Base-by-base conservation (phyloP, 2,329 filamentous ascomycete genomes). In the Rhytidhysteron rufulum region DNA sequence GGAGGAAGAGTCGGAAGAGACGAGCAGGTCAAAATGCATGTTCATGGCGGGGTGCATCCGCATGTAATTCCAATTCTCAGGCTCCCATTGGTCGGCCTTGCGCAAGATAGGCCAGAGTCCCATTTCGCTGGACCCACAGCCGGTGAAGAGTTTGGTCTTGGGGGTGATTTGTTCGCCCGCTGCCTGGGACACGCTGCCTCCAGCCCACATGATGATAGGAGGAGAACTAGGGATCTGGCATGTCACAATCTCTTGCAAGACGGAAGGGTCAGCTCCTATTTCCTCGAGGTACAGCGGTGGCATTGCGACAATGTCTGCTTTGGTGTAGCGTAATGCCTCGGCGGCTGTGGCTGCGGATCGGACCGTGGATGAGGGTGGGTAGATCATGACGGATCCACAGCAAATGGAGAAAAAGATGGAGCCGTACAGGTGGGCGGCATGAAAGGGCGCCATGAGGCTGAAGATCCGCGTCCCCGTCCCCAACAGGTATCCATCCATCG, bases 21-120 rank as follows among this genome's bases (percentile, higher is more conserved):
- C n/a, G n/a, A n/a, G n/a, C 13, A 37, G 41, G 6, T 45, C 36
- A 11, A 50, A 40, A 3, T 9, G 25, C 9, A 53, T 25, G n/a
- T 48, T 48, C 31, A 46, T n/a, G 7, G 42, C 43, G 1, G 44
- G 48, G 22, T 53, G 46, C 11, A 43, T 19, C 2, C 19, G 31
- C 2, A 38, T 29, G 24, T 49, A 46, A 9, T 45, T 41, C 50
- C 43, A 50, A 17, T 33, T 15, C 3, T 45, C 41, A 15, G 17
- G n/a, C 3, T 34, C 31, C 31, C 43, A 42, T 7, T 21, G 16
- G n/a, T n/a, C n/a, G 13, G 34, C 17, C 20, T 15, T 19, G 8
- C 37, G 13, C n/a, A 43, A 9, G 21, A 33, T 19, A 0, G 43
- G 42, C 43, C 41, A 49, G 6, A 44, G 32, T 7, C 48, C 48